Evolutionary conservation across 345 rosid genomes (phyloP), one percentile per base, ranked within the genome.

Genomic region (Hypericum perforatum): DNA sequence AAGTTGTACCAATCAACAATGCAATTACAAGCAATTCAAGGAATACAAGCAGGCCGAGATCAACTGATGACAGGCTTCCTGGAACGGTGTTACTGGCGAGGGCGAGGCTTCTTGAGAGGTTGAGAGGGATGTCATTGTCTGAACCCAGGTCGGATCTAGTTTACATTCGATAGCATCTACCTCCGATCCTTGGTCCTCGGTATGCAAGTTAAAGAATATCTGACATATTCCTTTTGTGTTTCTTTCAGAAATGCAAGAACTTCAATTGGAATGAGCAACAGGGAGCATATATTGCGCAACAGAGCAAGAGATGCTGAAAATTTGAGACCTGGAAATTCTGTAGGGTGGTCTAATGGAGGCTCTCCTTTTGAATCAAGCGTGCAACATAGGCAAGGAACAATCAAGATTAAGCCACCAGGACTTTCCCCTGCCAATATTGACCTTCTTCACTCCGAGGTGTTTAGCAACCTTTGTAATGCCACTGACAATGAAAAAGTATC

Each of bases 61-160:
- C 61, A 50, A 68, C 65, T 8, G 65, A 63, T 39, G 92, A 83
- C 37, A 78, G 97, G 78, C 96, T 92, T 59, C 98, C 98, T 50
- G 94, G 94, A 43, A 66, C 86, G 56, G 98, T 92, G 63, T 73
- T 85, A 16, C 97, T 85, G 60, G 97, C 98, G 9, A 85, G 94
- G 70, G 94, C 68, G 59, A 82, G 97, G 72, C 97, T 92, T 68
- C 72, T 80, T 65, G 95, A 88, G 76, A 79, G 98, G 73, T 66
- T 92, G 52, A 82, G 94, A 70, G 91, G 94, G 11, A 85, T 82
- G 36, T 70, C 87, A 41, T 62, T 75, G 43, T 73, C 91, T 70
- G 72, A 45, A 53, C 69, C 72, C 82, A 82, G 98, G 96, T 86
- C 66, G 70, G 38, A 11, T 8, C 45, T 38, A 13, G 11, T 39